phyloP scores from a whole-genome alignment of 768 basidiomycete genomes.

The Lentinula lateritia region DNA sequence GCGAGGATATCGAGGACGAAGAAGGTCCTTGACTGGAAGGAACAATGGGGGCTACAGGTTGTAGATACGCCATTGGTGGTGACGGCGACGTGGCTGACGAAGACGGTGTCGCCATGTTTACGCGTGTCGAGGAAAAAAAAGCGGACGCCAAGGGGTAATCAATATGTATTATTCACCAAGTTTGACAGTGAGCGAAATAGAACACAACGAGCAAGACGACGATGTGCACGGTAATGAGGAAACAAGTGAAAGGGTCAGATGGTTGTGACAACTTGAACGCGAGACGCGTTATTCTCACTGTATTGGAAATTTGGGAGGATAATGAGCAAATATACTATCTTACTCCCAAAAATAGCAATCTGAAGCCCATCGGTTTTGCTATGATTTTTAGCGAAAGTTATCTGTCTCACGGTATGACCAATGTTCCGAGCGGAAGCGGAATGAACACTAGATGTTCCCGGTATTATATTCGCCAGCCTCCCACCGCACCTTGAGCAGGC shows the following conservation, averaged over 20 bases:
- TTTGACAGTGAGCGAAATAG: conserved; percentile 19
- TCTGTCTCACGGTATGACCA: not conserved
- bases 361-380: not conserved
- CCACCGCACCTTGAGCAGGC: not conserved
- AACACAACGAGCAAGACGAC: not conserved
- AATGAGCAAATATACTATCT: not conserved
- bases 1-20: conserved; percentile 20
- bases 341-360: not conserved
- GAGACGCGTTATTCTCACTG: not conserved
- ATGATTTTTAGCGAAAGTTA: not conserved
- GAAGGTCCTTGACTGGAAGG: conserved; percentile 10
- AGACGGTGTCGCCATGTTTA: conserved; percentile 71
- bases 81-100: conserved; percentile 82
- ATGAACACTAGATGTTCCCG: not conserved
- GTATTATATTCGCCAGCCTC: conserved; percentile 2
- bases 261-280: not conserved
- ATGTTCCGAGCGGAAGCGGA: not conserved
- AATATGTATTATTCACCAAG: conserved; percentile 24
- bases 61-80: conserved; percentile 60
- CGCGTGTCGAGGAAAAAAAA: conserved; percentile 22
- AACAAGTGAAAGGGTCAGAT: conserved; percentile 5
- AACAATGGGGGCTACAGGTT: conserved; percentile 26
- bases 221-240: not conserved
- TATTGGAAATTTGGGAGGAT: not conserved
- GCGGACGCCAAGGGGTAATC: conserved; percentile 7